Base-by-base conservation (phyloP, 352 stramenopile species). In the Phytophthora lateralis region DNA sequence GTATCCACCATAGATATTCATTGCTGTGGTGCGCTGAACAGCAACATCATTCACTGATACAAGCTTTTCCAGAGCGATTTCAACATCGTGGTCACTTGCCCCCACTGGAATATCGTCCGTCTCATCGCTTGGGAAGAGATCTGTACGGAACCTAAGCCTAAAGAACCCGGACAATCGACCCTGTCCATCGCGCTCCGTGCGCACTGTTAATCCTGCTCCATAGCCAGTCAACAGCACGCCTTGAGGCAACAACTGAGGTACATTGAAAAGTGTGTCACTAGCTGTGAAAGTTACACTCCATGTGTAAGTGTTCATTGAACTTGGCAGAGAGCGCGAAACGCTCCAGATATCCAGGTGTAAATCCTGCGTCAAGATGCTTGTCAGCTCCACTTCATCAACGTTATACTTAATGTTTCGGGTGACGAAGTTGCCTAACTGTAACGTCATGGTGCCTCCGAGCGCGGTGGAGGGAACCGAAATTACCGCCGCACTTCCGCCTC, bases 261-360 rank as follows among this genome's bases (percentile, higher is more conserved):
- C 73, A 37, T 94, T 67, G 51, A 93, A 93, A 0, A 91, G 32
- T 32, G 56, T 63, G 20, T 89, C 75, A 38, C 77, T 91, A 10
- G 82, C 82, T 3, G 65, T 68, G 42, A 92, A 95, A 8, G 87
- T 95, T 39, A 95, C 76, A 44, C 67, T 88, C 87, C 87, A 95
- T 9, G 78, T 80, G 46, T 88, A 92, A 0, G 70, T 77, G 6
- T 61, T 54, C 67, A 93, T 80, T 2, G 50, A 18, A n/a, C 52
- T 72, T 12, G 76, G 63, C 7, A 56, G 24, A 0, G 71, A 80
- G 3, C 85, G 73, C 2, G 67, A 82, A 21, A 96, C 46, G 17
- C 82, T 76, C 14, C 78, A 74, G 6, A 96, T 66, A 10, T 69
- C 55, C 18, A 93, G 49, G 0, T 73, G 66, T 6, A 95, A 64